These are phyloP conservation scores for Euphorbia celastroides DNA, from an alignment of 441 rosid genomes.

Conservation along the genomic window DNA sequence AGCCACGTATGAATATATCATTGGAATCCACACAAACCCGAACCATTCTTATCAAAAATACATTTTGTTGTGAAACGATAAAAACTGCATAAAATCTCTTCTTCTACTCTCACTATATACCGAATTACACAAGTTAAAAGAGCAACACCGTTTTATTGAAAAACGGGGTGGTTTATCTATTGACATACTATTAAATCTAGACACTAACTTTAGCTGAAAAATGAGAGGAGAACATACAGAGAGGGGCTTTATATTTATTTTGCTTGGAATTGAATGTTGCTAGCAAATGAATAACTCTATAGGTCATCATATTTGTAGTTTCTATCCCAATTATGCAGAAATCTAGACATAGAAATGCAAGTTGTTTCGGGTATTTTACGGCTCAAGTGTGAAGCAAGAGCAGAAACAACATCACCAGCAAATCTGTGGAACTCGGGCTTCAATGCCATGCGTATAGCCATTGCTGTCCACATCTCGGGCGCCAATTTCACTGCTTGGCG, in stretches of 20 bases:
- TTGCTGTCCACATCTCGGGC: slow-evolving; percentile 77
- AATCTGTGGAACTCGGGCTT: slow-evolving; percentile 62
- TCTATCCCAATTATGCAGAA: slow-evolving; percentile 38
- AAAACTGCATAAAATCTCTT: no score
- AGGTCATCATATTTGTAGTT: slow-evolving; percentile 15
- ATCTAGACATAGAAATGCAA: slow-evolving; percentile 59
- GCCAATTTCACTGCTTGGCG: slow-evolving; percentile 62
- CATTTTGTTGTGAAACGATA: no score
- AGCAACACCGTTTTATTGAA: no score
- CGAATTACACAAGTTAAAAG: no score
- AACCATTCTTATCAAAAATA: no score
- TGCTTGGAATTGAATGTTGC: background rate
- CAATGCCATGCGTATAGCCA: slow-evolving; percentile 58
- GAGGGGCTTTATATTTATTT: background rate
- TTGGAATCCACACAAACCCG: no score
- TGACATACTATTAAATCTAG: no score
- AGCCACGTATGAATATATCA: no score
- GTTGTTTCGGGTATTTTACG: slow-evolving; percentile 47
- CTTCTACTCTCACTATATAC: no score
- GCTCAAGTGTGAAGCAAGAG: slow-evolving; percentile 39
- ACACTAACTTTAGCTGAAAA: background rate
- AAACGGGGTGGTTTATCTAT: no score
- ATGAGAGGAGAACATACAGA: background rate
- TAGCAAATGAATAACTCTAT: background rate
- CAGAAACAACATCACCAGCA: slow-evolving; percentile 48